A percentile compares a stretch with the other conserved stretches of the same genome.
phyloP scores from a whole-genome alignment of 345 rosid genomes.

The Populus nigra region DNA sequence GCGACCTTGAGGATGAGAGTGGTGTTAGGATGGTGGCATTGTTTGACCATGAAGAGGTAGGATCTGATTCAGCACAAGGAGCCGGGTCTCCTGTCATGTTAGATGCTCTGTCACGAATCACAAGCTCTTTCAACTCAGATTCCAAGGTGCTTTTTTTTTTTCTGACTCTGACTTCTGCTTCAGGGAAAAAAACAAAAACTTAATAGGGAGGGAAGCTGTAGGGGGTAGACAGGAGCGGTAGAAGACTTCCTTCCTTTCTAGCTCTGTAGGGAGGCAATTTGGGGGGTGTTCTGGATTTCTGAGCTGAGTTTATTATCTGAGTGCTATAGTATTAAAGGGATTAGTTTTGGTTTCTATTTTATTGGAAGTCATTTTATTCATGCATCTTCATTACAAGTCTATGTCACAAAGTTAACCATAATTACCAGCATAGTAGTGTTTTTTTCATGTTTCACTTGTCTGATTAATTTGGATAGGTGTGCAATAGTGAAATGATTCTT shows the following conservation, averaged over 20 bases:
- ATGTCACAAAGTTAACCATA: not conserved
- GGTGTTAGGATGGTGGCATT: constrained; percentile 93
- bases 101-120: constrained; percentile 84
- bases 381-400: not conserved
- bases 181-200: not conserved
- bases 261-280: too few relatives aligned
- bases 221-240: too few relatives aligned
- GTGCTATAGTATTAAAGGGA: not conserved
- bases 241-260: too few relatives aligned
- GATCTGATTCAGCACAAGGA: constrained; percentile 92
- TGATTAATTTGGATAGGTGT: not conserved
- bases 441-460: not conserved
- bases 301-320: not conserved
- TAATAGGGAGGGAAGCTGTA: too few relatives aligned
- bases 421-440: not conserved
- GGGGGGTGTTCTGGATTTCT: not conserved
- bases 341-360: not conserved
- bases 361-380: not conserved
- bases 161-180: constrained; percentile 6
- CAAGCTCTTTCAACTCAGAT: constrained; percentile 66
- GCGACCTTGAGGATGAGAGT: constrained; percentile 67
- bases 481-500: not conserved
- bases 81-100: constrained; percentile 97
- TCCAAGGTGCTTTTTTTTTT: constrained; percentile 47
- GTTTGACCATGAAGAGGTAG: constrained; percentile 98